Percentiles rank a stretch among this genome's conserved stretches.
phyloP scores from a whole-genome alignment of 139 green algal species.

The Volvox africanus region DNA sequence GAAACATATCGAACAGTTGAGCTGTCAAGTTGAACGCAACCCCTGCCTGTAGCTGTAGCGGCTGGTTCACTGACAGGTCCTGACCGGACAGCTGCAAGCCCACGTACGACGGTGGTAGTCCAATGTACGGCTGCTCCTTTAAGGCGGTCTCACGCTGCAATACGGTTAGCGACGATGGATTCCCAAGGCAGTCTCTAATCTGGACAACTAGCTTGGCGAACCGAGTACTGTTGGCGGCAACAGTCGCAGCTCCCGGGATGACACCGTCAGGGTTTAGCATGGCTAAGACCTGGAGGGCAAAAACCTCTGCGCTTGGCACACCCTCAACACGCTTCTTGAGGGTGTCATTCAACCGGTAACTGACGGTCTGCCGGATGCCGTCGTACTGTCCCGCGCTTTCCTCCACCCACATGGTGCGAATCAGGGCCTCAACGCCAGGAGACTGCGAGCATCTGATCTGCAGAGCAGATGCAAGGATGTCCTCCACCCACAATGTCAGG shows the following conservation, averaged over 20 bases:
- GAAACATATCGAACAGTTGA: conserved; percentile 13
- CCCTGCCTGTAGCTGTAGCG: not conserved
- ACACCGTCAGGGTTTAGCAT: not conserved
- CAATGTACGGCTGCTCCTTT: not conserved
- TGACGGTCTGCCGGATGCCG: no score
- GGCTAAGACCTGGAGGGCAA: not conserved
- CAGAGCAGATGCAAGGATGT: not conserved
- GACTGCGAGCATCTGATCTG: not conserved
- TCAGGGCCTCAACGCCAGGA: not conserved
- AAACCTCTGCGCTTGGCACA: not conserved
- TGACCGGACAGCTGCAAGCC: not conserved
- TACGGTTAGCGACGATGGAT: not conserved
- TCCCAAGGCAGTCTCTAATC: not conserved
- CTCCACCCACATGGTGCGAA: not conserved
- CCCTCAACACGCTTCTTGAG: not conserved
- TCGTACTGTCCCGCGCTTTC: no score
- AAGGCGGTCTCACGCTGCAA: not conserved
- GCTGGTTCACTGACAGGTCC: not conserved
- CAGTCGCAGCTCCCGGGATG: not conserved
- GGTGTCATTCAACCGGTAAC: not conserved
- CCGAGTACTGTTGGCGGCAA: not conserved
- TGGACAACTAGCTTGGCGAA: not conserved
- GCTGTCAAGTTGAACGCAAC: not conserved
- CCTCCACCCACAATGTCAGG: conserved; percentile 1
- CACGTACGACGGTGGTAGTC: not conserved